Base-by-base conservation (phyloP, 768 basidiomycete genomes). In the Suillus subluteus region DNA sequence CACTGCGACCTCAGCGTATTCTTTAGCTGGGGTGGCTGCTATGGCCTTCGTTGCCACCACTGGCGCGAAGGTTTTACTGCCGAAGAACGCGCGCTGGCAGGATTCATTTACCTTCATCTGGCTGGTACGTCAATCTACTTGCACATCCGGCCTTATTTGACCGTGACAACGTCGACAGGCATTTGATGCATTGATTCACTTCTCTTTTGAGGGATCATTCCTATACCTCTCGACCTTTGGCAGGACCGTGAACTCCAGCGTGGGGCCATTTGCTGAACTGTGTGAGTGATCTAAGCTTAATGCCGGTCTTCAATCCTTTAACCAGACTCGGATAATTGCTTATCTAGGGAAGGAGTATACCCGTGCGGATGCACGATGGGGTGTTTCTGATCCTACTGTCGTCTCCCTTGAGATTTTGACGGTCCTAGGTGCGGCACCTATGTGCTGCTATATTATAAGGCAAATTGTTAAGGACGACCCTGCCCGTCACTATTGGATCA, bases 331-430 rank as follows among this genome's bases (percentile, higher is more conserved):
- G n/a, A 48, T 44, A 40, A 26, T 38, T 32, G 15, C 2, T 18
- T 38, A 35, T 41, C 18, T 68, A 93, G 92, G 92, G 91, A 89
- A 82, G 69, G 92, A 94, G 74, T 94, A 95, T 72, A 88, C 91
- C 30, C 82, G 82, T 2, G 94, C 93, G 6, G 94, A 96, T 73
- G 84, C 86, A 64, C 87, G 94, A 50, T 96, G 94, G 94, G 94
- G 92, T 16, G 73, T 83, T 54, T 81, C 92, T 0, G 94, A 96
- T 72, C 86, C 91, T 1, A 91, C 90, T 1, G 83, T 95, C 62
- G 91, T 96, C 55, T 89, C 92, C 7, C 86, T 96, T 41, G 94
- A 96, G 75, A 76, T 95, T 64, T 81, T 96, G 68, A 96, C 94
- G 7, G 94, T 95, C 13, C 82, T 95, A 41, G 80, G 79, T 26